phyloP scores from a whole-genome alignment of 768 basidiomycete species.

The Leucocoprinus leucothites region DNA sequence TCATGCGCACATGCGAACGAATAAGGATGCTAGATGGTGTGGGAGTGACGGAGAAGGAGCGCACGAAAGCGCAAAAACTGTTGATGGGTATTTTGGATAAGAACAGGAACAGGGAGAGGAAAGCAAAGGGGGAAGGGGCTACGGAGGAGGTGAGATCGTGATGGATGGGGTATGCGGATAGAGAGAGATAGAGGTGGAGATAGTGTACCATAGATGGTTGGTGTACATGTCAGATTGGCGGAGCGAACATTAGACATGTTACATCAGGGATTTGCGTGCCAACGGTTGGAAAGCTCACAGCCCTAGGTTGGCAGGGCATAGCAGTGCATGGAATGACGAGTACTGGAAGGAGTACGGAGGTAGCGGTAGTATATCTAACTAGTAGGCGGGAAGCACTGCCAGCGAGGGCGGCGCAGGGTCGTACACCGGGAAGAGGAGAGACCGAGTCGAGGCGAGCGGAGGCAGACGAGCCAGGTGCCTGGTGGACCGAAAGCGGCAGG shows the following conservation, averaged over 20 bases:
- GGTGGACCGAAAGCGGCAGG: constrained; percentile 5
- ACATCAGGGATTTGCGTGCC: constrained; percentile 16
- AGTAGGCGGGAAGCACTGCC: neutral
- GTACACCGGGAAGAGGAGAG: neutral
- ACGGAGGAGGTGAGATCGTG: constrained; percentile 15
- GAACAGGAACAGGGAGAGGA: constrained; percentile 22
- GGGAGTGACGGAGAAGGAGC: constrained; percentile 77
- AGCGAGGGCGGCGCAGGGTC: neutral
- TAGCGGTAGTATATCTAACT: no score
- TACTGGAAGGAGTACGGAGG: no score
- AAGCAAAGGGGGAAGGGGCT: constrained; percentile 12
- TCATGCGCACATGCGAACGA: constrained; percentile 71
- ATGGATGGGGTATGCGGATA: constrained; percentile 11
- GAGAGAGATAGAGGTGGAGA: constrained; percentile 18
- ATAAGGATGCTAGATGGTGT: constrained; percentile 86
- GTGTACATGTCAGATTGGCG: constrained; percentile 6
- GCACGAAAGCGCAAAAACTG: constrained; percentile 73
- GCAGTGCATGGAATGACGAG: no score
- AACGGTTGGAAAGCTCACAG: constrained; percentile 2
- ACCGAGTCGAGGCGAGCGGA: constrained; percentile 12
- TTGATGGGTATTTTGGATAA: constrained; percentile 49
- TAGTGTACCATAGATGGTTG: constrained; percentile 13
- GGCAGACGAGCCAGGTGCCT: constrained; percentile 19
- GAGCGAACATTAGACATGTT: constrained; percentile 11
- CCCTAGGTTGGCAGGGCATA: constrained; percentile 15